Base-by-base conservation (phyloP, 805 yeast genomes). In the Groenewaldozyma salmanticensis region DNA sequence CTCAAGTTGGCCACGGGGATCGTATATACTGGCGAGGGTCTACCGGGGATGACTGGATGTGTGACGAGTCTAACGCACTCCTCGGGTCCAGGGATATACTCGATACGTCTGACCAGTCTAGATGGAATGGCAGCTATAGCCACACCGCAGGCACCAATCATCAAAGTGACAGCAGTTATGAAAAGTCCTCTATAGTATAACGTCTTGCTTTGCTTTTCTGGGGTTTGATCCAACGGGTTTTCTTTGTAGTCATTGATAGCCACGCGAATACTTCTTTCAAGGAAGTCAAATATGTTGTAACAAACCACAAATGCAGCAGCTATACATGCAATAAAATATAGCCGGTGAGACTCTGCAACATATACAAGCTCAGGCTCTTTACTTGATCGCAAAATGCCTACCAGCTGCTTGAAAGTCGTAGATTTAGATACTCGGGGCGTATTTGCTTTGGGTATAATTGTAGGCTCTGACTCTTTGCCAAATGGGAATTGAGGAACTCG, bases 271-370 rank as follows among this genome's bases (percentile, higher is more conserved):
- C 78, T 74, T 66, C 72, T 70, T 45, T 80, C 85, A 4, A 70
- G 55, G 45, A 78, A 67, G 45, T 61, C 64, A 44, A 61, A 57
- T 37, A 80, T 57, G 4, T 81, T 83, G 57, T 84, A 84, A n/a
- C 80, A 67, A 2, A 81, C 66, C 51, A 81, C 76, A 31, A 82
- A 62, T 0, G 87, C 84, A 53, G 80, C 68, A 35, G 83, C 75
- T 46, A 78, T 75, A 55, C 83, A 74, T 17, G 76, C 71, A 7
- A 82, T 63, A 57, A 83, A 84, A 58, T 83, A 85, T 24, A 82
- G 65, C 42, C 81, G 66, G 55, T 85, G 94, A 0, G 92, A 83
- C 60, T 85, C 94, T 20, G 87, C 76, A 65, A 83, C 90, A 60
- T 84, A 85, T 34, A 84, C 69, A 40, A 84, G 64, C 53, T 83